phyloP scores from a whole-genome alignment of 2,329 filamentous ascomycete species.

The Berkeleyomyces rouxiae region DNA sequence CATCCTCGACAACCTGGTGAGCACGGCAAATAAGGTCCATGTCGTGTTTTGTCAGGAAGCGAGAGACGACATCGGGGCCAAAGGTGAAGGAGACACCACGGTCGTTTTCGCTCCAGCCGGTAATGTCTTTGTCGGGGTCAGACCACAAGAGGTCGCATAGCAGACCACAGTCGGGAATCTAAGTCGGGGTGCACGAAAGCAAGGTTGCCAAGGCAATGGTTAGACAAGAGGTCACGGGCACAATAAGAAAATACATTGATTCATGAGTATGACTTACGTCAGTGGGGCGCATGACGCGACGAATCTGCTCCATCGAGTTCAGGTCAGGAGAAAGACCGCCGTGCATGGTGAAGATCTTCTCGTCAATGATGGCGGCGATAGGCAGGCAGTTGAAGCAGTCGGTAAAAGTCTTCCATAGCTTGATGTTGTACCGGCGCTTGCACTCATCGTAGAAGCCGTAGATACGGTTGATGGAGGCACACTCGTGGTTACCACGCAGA shows the following conservation, averaged over 20 bases:
- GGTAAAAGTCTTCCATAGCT: conserved; percentile 98
- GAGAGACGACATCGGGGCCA: conserved; percentile 88
- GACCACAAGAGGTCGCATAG: conserved; percentile 98
- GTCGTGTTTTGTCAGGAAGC: conserved; percentile 97
- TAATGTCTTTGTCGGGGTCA: conserved; percentile 97
- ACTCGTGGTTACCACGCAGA: conserved; percentile 95
- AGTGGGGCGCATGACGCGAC: conserved; percentile 94
- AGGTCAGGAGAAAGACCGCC: conserved; percentile 91
- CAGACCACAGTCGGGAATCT: conserved; percentile 96
- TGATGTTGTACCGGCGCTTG: conserved; percentile 98
- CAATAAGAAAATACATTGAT: background rate
- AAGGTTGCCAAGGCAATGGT: background rate
- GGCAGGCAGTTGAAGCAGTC: conserved; percentile 99
- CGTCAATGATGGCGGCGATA: conserved; percentile 96
- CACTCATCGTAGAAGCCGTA: conserved; percentile 99
- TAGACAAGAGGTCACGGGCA: background rate
- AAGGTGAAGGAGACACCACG: conserved; percentile 98
- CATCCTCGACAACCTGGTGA: conserved; percentile 96
- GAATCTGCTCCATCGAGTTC: conserved; percentile 99
- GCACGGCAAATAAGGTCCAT: conserved; percentile 99
- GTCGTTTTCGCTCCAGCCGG: conserved; percentile 97
- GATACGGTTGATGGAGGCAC: conserved; percentile 95
- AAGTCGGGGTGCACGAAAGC: conserved; percentile 14
- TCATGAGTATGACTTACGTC: conserved; percentile 53
- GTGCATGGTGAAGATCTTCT: conserved; percentile 99